Base-by-base conservation (phyloP, 2,329 filamentous ascomycete genomes). In the Aureobasidium sp. region DNA sequence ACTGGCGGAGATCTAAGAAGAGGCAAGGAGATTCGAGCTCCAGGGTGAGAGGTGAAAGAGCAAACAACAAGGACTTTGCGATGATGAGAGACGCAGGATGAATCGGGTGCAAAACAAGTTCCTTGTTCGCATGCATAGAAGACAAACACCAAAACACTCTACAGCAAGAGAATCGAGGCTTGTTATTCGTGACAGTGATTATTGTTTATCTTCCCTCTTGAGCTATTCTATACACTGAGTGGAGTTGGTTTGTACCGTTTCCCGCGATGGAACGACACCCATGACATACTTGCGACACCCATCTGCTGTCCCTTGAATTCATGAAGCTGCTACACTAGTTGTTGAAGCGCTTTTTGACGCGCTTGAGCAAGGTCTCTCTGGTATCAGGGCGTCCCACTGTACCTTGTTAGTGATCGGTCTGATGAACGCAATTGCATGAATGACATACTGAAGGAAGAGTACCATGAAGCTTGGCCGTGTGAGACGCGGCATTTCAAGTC, bases 391-490 rank as follows among this genome's bases (percentile, higher is more conserved):
- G 42, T 0, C 42, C 54, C 54, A 58, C 54, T 58, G 8, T 15
- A 5, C 11, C 25, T 29, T 48, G 54, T 58, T 13, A 58, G 54
- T 48, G 1, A 5, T 29, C 4, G 3, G 9, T 2, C 7, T 1
- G 1, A 30, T 16, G 45, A 48, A 5, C 1, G 7, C 3, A 13
- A 2, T 6, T 29, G 3, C 5, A 45, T 5, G 2, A 7, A 10
- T 39, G 21, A 48, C 54, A 6, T 59, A 59, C 54, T 64, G 62
- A 66, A 73, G 2, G 66, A 69, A 15, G 66, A 66, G 54, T 71
- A 73, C 70, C 70, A 74, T 0, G 67, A 69, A 29, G 67, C 63
- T 52, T 72, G 59, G 13, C 63, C 63, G 52, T 74, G 72, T 15
- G 50, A 55, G 32, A 71, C 63, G 7, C 71, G 66, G 45, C 67